Conservation (phyloP, 2,329 filamentous ascomycete species). For the Didymella sp. region DNA sequence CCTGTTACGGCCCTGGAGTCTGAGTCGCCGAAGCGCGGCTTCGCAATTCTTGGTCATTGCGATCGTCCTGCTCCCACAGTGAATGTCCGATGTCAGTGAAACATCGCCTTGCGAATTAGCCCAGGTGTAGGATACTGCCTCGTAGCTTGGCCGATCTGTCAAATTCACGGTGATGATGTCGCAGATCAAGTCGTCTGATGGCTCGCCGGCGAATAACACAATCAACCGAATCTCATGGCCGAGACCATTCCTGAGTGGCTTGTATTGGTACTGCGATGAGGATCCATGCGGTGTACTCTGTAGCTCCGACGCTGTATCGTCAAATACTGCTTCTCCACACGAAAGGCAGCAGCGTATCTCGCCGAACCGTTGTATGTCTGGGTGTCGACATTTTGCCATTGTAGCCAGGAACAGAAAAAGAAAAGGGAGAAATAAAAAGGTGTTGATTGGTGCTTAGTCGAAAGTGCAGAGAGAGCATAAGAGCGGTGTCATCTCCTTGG, state of each 20-base stretch:
- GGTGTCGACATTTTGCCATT: conserved; percentile 11
- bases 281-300: neutral
- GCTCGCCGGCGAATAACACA: conserved; percentile 14
- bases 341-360: conserved; percentile 12
- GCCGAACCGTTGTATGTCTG: conserved; percentile 11
- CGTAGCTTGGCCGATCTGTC: conserved; percentile 24
- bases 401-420: too few species aligned
- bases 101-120: conserved; percentile 10
- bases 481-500: neutral
- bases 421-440: too few species aligned
- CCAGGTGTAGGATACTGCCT: conserved; percentile 36
- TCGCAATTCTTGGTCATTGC: conserved; percentile 23
- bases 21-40: conserved; percentile 14
- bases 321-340: conserved; percentile 8
- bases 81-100: neutral
- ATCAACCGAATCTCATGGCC: conserved; percentile 27
- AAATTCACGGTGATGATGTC: conserved; percentile 26
- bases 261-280: neutral
- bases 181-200: conserved; percentile 12
- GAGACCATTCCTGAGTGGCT: neutral
- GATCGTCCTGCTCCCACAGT: conserved; percentile 1
- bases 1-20: conserved; percentile 5
- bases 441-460: neutral
- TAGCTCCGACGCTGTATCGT: neutral
- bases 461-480: neutral